phyloP scores from a whole-genome alignment of 495 filamentous ascomycete genomes.

The Hypomontagnella monticulosa region DNA sequence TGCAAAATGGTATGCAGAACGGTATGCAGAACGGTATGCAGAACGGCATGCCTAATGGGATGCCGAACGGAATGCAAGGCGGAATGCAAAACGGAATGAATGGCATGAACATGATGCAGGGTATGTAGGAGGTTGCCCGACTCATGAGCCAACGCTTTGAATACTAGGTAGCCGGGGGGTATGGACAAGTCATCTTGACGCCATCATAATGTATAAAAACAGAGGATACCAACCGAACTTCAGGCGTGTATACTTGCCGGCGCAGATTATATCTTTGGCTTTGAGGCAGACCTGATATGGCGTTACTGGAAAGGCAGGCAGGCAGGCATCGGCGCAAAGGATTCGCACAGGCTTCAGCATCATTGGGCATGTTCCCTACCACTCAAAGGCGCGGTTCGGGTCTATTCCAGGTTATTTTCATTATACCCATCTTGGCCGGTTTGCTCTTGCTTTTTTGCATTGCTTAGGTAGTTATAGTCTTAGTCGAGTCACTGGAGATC shows the following conservation, averaged over 20 bases:
- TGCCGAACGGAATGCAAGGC: slow-evolving; percentile 45
- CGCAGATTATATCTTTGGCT: not conserved
- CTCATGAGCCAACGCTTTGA: too few relatives aligned
- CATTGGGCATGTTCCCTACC: not conserved
- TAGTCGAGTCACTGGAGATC: too few relatives aligned
- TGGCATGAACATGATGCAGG: slow-evolving; percentile 49
- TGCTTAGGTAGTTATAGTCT: too few relatives aligned
- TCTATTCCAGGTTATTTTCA: slow-evolving; percentile 24
- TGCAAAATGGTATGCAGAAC: slow-evolving; percentile 29
- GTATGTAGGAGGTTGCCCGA: slow-evolving; percentile 30
- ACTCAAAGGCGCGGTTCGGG: slow-evolving; percentile 12
- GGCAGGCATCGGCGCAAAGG: not conserved
- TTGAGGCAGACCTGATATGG: slow-evolving; percentile 4
- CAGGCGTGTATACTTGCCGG: not conserved
- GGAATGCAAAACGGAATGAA: slow-evolving; percentile 44
- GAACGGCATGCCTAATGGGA: slow-evolving; percentile 41
- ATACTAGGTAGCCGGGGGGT: too few relatives aligned
- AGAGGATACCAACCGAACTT: not conserved
- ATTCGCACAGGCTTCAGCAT: slow-evolving; percentile 6
- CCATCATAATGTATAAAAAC: too few relatives aligned
- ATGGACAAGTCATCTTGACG: too few relatives aligned
- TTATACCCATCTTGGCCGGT: slow-evolving; percentile 35
- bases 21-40: slow-evolving; percentile 27
- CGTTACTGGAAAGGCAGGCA: slow-evolving; percentile 17
- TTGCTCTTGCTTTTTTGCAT: slow-evolving; percentile 1